These are phyloP conservation scores for Lactarius deliciosus DNA, from an alignment of 768 basidiomycete species.

Conservation along the genomic window DNA sequence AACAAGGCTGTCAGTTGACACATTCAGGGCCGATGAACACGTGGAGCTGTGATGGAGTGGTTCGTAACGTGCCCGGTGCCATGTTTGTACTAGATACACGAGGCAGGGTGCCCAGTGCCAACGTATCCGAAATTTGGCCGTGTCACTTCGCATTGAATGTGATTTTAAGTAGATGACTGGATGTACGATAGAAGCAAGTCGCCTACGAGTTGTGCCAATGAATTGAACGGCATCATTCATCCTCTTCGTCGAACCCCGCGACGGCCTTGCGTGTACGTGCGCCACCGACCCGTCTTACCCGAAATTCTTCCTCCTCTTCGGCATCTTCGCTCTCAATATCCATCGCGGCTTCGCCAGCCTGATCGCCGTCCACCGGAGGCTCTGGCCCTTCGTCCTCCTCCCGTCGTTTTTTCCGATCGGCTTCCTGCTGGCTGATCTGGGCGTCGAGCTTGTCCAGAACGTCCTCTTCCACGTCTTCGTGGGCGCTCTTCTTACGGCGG, in stretches of 20 bases:
- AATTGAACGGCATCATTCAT: conserved; percentile 42
- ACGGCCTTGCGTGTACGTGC: conserved; percentile 58
- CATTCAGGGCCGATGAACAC: conserved; percentile 60
- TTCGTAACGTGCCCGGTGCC: conserved; percentile 40
- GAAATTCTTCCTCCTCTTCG: conserved; percentile 66
- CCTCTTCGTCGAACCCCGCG: conserved; percentile 57
- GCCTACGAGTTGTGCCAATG: background rate
- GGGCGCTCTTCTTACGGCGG: conserved; percentile 37
- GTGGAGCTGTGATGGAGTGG: conserved; percentile 57
- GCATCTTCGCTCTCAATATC: conserved; percentile 71
- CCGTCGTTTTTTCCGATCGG: conserved; percentile 49
- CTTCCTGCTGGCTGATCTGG: conserved; percentile 55
- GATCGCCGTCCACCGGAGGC: conserved; percentile 35
- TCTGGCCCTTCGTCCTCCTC: conserved; percentile 30
- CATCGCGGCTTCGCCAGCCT: conserved; percentile 49
- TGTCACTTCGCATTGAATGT: conserved; percentile 7
- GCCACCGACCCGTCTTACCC: conserved; percentile 53
- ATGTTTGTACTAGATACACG: conserved; percentile 14
- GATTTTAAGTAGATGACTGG: conserved; percentile 16
- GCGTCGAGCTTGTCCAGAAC: conserved; percentile 73
- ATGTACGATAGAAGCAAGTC: conserved; percentile 1
- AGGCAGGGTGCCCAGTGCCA: conserved; percentile 10
- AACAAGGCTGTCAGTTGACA: conserved; percentile 80
- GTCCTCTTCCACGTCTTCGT: conserved; percentile 50
- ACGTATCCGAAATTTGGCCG: background rate